These are phyloP conservation scores for Lasiodiplodia gonubiensis DNA, from an alignment of 2,329 filamentous ascomycete genomes.

Conservation along the genomic window DNA sequence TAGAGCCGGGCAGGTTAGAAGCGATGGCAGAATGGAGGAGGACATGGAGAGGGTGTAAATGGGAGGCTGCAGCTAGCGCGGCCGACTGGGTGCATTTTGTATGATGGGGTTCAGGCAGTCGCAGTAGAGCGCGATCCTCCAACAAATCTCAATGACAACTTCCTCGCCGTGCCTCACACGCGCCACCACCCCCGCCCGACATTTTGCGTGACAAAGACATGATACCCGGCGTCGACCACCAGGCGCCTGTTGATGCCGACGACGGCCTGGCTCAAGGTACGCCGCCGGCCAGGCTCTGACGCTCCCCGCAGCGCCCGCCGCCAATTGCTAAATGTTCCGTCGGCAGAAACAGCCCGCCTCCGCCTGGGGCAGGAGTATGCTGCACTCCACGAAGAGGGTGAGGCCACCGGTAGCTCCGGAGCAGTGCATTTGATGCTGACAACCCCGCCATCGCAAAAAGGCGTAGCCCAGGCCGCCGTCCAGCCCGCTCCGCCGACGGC, in stretches of 20 bases:
- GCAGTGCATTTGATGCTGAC: conserved; percentile 14
- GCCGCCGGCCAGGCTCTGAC: conserved; percentile 12
- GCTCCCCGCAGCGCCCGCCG: conserved; percentile 26
- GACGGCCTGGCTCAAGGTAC: conserved; percentile 25
- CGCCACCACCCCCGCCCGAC: conserved; percentile 21
- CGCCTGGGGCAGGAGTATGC: conserved; percentile 25
- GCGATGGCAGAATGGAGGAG: conserved; percentile 16
- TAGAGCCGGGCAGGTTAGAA: conserved; percentile 1
- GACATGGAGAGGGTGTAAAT: conserved; percentile 1
- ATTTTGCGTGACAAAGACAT: conserved; percentile 20
- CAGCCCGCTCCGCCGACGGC: conserved; percentile 13
- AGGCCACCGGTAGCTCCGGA: not conserved
- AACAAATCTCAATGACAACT: conserved; percentile 29
- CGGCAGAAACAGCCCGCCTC: conserved; percentile 28
- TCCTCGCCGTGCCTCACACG: conserved; percentile 21
- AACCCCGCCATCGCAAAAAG: not conserved
- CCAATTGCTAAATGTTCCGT: conserved; percentile 16
- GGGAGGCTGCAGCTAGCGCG: conserved; percentile 28
- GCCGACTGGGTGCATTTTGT: conserved; percentile 29
- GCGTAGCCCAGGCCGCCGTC: conserved; percentile 23
- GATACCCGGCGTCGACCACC: conserved; percentile 26
- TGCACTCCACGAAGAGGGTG: conserved; percentile 18
- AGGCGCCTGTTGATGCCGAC: conserved; percentile 17
- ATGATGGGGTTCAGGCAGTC: conserved; percentile 28
- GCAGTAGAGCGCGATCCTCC: conserved; percentile 26